Base-by-base conservation (phyloP, 2,329 filamentous ascomycete species). In the Paecilomyces formosus region DNA sequence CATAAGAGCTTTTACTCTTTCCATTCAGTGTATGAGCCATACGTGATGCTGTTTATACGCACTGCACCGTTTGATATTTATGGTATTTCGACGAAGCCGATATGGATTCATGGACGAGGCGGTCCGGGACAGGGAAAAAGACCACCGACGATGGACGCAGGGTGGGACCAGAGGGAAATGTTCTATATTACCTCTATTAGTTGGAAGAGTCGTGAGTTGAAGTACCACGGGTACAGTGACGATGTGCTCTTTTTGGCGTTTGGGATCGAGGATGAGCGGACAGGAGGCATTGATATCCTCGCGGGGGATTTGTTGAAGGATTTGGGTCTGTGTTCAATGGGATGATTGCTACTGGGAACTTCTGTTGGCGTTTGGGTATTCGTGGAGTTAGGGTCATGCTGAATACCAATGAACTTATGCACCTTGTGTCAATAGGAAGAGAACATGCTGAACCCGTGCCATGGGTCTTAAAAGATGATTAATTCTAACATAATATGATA, bases 161-260 rank as follows among this genome's bases (percentile, higher is more conserved):
- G 39, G 15, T 45, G 39, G 39, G n/a, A 45, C n/a, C 39, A 45
- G 15, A 45, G 77, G 0, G 80, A 84, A 63, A 83, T 85, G 81
- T 70, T 86, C 28, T 86, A 85, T 60, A 72, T 85, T 0, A 85
- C 82, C 0, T 81, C 78, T 0, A 79, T 85, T 31, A 82, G 76
- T 60, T 86, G 84, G 83, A 83, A 79, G 66, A 66, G 61, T 0
- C 67, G 68, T 0, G 75, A 74, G 0, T 70, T 76, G 60, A 77
- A 66, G 30, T 85, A 85, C 61, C 80, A 85, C 63, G 84, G 83
- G 0, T 84, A 79, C 57, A 59, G 81, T 9, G 83, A 85, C 61
- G 83, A 86, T 63, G 76, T 79, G 12, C 18, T 85, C 13, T 79
- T 85, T 49, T 51, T 86, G 2, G 75, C 70, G 0, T 85, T 86